Evolutionary conservation across 2,329 filamentous ascomycete species (phyloP), one percentile per base, ranked within the genome.

Genomic region (Xenoacremonium recifei): DNA sequence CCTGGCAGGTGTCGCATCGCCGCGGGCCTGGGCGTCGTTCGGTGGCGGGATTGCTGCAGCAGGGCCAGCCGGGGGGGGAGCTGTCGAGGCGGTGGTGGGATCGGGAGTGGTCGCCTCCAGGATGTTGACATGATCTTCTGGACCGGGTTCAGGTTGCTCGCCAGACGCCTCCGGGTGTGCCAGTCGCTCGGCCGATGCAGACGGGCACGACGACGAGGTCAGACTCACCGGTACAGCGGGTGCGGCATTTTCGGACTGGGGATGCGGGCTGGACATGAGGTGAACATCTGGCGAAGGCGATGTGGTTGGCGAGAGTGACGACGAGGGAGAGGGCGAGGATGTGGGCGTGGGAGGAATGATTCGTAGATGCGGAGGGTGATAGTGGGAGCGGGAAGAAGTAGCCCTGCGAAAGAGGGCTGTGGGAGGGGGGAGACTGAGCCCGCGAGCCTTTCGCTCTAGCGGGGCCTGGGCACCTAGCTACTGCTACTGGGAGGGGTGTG

Each of bases 201-300:
- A 31, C 30, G 31, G 42, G 37, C 27, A 44, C 34, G 25, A 44
- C 40, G 45, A 37, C 42, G 35, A 42, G 40, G 46, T 42, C 45
- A 37, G 60, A 62, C 62, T 73, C 66, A 75, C 62, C 60, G 63
- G 60, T 61, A 64, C 67, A 62, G 70, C 63, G 61, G 59, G 60
- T 75, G 75, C 71, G 74, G 72, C 73, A 78, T 77, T 73, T 75
- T 76, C 72, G 67, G 65, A 64, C 61, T 67, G 63, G 63, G 61
- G 62, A 63, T 66, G 66, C 68, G 69, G 67, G 61, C 64, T 74
- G 67, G 75, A 79, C 76, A 80, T 80, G 76, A 72, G 75, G 69
- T 67, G 65, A 67, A 74, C 76, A 79, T 79, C 66, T 71, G 73
- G 70, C 68, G 63, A 51, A 51, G 52, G 51, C 55, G 20, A 20